phyloP scores from a whole-genome alignment of 305 asterid genomes.

The Fraxinus albicans region DNA sequence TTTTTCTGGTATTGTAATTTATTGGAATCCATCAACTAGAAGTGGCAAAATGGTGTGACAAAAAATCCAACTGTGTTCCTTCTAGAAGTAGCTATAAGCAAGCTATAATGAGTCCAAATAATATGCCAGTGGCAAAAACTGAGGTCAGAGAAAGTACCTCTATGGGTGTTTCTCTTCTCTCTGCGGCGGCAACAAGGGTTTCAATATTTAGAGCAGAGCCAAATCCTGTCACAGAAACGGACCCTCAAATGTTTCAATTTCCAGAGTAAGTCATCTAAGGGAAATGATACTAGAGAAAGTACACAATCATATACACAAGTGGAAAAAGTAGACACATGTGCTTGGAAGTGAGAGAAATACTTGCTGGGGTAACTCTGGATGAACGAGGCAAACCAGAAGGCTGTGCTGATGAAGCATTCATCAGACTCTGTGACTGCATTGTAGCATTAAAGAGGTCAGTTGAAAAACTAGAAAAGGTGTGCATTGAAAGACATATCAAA shows the following conservation, averaged over 20 bases:
- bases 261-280: constrained; percentile 9
- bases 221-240: constrained; percentile 53
- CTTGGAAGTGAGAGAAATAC: constrained; percentile 38
- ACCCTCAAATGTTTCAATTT: constrained; percentile 18
- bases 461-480: background rate
- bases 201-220: constrained; percentile 98
- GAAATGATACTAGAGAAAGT: constrained; percentile 11
- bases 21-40: constrained; percentile 22
- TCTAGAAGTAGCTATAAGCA: background rate
- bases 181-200: constrained; percentile 99
- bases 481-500: constrained; percentile 10
- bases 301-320: constrained; percentile 7
- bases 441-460: constrained; percentile 23
- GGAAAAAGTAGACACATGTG: background rate
- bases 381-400: constrained; percentile 70
- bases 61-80: background rate
- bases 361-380: constrained; percentile 67
- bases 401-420: constrained; percentile 42
- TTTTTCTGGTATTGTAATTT: constrained; percentile 83
- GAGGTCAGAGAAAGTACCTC: constrained; percentile 57
- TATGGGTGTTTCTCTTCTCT: constrained; percentile 89
- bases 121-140: constrained; percentile 12
- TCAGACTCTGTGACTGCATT: constrained; percentile 63
- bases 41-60: background rate
- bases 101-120: constrained; percentile 15